Conservation (phyloP, 768 basidiomycete species). For the Hygrocybe punicea region DNA sequence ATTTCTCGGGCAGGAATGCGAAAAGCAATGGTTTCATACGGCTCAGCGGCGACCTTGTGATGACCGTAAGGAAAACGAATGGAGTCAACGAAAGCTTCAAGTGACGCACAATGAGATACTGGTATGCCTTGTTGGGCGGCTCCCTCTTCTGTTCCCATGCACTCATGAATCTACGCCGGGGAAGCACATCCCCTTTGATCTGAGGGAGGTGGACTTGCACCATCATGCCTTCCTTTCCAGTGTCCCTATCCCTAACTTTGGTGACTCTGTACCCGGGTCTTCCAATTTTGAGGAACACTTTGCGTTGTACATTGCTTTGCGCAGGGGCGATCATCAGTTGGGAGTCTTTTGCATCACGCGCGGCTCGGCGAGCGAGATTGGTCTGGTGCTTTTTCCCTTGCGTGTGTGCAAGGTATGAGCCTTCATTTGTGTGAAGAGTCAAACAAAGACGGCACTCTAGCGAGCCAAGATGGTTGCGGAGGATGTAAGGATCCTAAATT, state of each 20-base stretch:
- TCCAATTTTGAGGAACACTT: slow-evolving; percentile 97
- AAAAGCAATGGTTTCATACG: slow-evolving; percentile 99
- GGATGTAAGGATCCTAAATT: slow-evolving; percentile 89
- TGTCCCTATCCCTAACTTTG: slow-evolving; percentile 88
- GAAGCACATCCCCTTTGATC: slow-evolving; percentile 80
- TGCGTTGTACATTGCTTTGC: slow-evolving; percentile 77
- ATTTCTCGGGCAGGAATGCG: slow-evolving; percentile 96
- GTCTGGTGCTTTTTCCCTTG: slow-evolving; percentile 99
- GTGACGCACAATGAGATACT: slow-evolving; percentile 87
- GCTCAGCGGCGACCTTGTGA: slow-evolving; percentile 91
- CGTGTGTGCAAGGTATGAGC: slow-evolving; percentile 97
- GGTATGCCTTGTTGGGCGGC: slow-evolving; percentile 92
- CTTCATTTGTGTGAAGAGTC: slow-evolving; percentile 99
- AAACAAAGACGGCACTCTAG: slow-evolving; percentile 97
- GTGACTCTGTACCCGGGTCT: slow-evolving; percentile 94
- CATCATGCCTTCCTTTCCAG: slow-evolving; percentile 94
- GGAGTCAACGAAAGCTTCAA: neutral
- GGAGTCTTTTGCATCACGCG: slow-evolving; percentile 94
- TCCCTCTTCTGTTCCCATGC: slow-evolving; percentile 97
- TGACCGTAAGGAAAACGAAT: slow-evolving; percentile 28
- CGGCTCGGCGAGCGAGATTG: slow-evolving; percentile 93
- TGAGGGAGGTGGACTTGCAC: slow-evolving; percentile 96
- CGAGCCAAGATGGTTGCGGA: slow-evolving; percentile 97
- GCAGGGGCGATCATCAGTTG: slow-evolving; percentile 85
- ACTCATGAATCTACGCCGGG: slow-evolving; percentile 91